A percentile compares a stretch with the other conserved stretches of the same genome.
Conservation (phyloP, 495 filamentous ascomycete genomes). For the Penicillium lagena region DNA sequence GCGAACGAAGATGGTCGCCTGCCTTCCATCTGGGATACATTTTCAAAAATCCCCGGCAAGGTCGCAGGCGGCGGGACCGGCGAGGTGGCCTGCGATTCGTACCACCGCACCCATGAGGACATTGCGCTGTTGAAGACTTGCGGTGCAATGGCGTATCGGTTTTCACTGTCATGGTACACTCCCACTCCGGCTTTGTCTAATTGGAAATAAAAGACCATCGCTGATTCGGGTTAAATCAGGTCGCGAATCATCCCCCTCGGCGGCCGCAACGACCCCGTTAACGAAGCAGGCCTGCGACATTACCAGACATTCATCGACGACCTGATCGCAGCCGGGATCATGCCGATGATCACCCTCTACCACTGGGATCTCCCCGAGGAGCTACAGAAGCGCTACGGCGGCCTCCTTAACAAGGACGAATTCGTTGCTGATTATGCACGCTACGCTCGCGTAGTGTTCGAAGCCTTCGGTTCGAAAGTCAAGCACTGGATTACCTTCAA, state of each 20-base stretch:
- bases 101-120: conserved; percentile 66
- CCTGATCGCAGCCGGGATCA: conserved; percentile 42
- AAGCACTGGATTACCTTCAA: conserved; percentile 54
- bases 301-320: conserved; percentile 45
- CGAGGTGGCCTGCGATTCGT: conserved; percentile 69
- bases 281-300: conserved; percentile 41
- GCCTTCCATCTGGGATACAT: conserved; percentile 73
- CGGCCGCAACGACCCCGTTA: conserved; percentile 40
- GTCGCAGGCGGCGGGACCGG: conserved; percentile 65
- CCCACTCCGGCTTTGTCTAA: conserved; percentile 1
- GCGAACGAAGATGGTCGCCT: conserved; percentile 61
- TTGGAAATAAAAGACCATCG: too few relatives aligned
- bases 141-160: conserved; percentile 62
- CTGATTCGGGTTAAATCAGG: conserved; percentile 26
- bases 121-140: conserved; percentile 64
- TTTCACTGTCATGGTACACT: conserved; percentile 68
- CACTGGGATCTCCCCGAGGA: conserved; percentile 51
- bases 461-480: conserved; percentile 39
- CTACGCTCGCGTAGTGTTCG: conserved; percentile 43
- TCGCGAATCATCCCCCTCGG: conserved; percentile 61
- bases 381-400: conserved; percentile 45
- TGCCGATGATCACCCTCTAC: conserved; percentile 45
- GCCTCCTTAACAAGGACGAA: conserved; percentile 45
- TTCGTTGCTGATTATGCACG: conserved; percentile 45
- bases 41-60: conserved; percentile 67